Conservation (phyloP, 177 flowering plant genomes). For the Vitis hybrid region DNA sequence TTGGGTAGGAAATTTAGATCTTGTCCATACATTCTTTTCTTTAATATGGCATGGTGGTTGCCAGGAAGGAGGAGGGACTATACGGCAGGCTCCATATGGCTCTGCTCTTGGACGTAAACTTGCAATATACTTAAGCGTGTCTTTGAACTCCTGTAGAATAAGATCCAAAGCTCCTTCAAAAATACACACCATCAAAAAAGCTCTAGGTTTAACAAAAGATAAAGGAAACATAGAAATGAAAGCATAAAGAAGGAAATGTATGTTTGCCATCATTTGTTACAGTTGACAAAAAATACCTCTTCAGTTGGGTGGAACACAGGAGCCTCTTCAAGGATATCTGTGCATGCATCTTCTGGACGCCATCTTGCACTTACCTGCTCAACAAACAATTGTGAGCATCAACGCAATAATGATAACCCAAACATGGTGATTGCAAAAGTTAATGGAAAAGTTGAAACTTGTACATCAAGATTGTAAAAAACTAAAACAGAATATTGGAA, state of each 20-base stretch:
- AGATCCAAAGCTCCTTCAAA: conserved; percentile 2
- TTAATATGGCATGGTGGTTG: conserved; percentile 26
- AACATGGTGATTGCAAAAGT: background rate
- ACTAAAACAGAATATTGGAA: background rate
- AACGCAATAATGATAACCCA: background rate
- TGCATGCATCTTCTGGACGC: conserved; percentile 25
- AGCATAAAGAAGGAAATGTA: conserved; percentile 1
- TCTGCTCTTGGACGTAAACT: conserved; percentile 33
- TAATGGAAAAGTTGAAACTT: background rate
- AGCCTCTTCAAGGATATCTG: conserved; percentile 31
- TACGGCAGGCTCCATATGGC: conserved; percentile 42
- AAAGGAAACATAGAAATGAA: background rate
- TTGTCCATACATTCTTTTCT: conserved; percentile 22
- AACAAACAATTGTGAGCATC: conserved; percentile 1
- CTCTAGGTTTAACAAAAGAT: background rate
- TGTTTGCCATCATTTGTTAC: background rate
- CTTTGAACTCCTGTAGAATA: conserved; percentile 38
- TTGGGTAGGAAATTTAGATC: conserved; percentile 23
- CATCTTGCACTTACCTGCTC: conserved; percentile 29
- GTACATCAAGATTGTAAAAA: background rate
- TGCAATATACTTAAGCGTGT: conserved; percentile 30
- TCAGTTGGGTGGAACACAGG: conserved; percentile 45
- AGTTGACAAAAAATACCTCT: conserved; percentile 28
- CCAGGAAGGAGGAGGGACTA: conserved; percentile 54
- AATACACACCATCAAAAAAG: background rate